Evolutionary conservation across 225 moss, liverwort and hornwort genomes (phyloP).

Genomic region (Pleurozium schreberi): DNA sequence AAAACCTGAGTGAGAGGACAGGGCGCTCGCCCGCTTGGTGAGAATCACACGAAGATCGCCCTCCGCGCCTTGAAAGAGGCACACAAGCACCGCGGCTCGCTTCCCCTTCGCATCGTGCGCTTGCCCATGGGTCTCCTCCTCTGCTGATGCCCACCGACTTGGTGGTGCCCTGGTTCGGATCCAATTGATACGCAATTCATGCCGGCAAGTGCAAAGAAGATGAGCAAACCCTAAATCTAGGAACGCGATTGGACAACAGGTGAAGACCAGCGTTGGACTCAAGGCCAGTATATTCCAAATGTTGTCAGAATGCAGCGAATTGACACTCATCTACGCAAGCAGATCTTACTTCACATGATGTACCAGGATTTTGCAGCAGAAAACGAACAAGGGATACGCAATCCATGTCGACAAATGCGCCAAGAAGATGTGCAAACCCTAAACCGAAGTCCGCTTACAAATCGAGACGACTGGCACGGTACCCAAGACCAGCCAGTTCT

Average conservation of each 20-base stretch:
- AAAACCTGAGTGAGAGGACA: conserved; percentile 31
- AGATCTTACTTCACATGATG: background rate
- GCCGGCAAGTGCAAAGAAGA: background rate
- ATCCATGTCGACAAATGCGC: background rate
- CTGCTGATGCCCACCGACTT: background rate
- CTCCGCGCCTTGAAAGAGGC: conserved; percentile 16
- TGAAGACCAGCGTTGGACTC: background rate
- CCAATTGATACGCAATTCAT: background rate
- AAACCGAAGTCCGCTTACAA: background rate
- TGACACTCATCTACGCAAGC: background rate
- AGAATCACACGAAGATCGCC: conserved; percentile 32
- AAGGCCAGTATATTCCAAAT: background rate
- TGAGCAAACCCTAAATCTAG: background rate
- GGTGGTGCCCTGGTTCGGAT: conserved; percentile 2
- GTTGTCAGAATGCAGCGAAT: background rate
- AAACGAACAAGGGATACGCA: background rate
- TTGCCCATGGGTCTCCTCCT: background rate
- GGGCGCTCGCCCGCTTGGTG: conserved; percentile 15
- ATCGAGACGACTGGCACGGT: background rate
- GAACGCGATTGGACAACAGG: background rate
- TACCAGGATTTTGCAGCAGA: background rate
- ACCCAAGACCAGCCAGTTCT: background rate
- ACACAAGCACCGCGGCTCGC: conserved; percentile 27
- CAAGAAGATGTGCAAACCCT: background rate
- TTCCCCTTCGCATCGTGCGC: background rate